These are phyloP conservation scores for Ustilaginoidea virens DNA, from an alignment of 2,329 filamentous ascomycete species.

Conservation along the genomic window DNA sequence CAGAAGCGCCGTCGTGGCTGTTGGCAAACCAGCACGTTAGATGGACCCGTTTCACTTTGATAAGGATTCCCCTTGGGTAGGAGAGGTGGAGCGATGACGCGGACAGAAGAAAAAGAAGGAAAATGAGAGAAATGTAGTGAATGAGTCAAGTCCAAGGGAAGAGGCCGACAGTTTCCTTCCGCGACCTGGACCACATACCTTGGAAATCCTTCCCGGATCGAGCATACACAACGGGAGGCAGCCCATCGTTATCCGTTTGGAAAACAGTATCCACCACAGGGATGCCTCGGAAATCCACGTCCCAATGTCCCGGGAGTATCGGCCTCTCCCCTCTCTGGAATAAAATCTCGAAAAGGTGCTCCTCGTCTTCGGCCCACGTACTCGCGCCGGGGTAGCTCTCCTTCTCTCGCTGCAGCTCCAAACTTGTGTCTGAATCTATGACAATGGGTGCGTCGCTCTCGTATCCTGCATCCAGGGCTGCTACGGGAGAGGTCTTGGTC, in stretches of 20 bases:
- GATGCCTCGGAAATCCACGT: conserved; percentile 23
- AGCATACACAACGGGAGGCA: conserved; percentile 22
- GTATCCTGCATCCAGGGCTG: no score
- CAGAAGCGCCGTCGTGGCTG: conserved; percentile 23
- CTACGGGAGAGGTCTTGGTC: no score
- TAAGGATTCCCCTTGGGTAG: no score
- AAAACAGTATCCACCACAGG: conserved; percentile 23
- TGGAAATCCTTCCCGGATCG: conserved; percentile 19
- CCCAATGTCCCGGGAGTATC: conserved; percentile 24
- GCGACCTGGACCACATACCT: no score
- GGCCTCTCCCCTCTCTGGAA: conserved; percentile 25
- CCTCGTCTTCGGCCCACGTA: conserved; percentile 36
- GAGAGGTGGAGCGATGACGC: no score
- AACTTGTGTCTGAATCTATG: neutral
- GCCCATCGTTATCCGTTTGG: conserved; percentile 11
- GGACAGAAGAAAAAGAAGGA: no score
- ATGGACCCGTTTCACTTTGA: neutral
- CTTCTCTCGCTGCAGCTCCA: conserved; percentile 22
- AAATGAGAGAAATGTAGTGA: no score
- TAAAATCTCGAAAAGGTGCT: conserved; percentile 24
- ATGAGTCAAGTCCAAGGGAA: no score
- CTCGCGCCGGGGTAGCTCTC: conserved; percentile 24
- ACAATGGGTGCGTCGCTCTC: no score
- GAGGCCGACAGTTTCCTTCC: no score
- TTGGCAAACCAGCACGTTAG: neutral